Percentiles rank a stretch among this genome's conserved stretches.
Conservation (phyloP, 139 green algal genomes). For the Coelastrella sp. region DNA sequence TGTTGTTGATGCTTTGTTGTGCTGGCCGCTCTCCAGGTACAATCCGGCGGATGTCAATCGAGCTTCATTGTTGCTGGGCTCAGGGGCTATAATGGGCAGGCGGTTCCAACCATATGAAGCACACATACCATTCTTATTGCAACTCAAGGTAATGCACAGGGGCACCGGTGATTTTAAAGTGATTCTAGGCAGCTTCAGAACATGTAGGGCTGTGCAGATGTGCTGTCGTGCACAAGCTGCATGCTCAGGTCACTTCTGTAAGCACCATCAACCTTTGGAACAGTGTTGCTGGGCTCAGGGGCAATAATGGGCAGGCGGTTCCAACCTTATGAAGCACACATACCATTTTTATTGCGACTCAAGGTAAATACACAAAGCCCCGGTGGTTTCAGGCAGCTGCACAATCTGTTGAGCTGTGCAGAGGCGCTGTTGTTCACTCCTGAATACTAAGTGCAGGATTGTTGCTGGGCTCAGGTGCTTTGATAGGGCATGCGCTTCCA, state of each 20-base stretch:
- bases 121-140: constrained; percentile 95
- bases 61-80: constrained; percentile 74
- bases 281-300: constrained; percentile 79
- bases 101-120: constrained; percentile 91
- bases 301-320: constrained; percentile 81
- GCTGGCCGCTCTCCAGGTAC: constrained; percentile 63
- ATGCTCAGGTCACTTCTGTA: too few species aligned
- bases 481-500: too few species aligned
- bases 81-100: constrained; percentile 81
- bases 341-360: constrained; percentile 96
- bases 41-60: constrained; percentile 78
- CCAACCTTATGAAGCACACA: constrained; percentile 92
- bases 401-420: too few species aligned
- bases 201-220: too few species aligned
- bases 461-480: too few species aligned
- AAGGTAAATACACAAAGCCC: too few species aligned
- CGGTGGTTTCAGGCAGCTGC: too few species aligned
- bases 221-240: too few species aligned
- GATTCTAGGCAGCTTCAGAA: too few species aligned
- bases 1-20: constrained; percentile 10
- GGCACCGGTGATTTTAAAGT: too few species aligned
- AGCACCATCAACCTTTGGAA: too few species aligned
- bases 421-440: background rate
- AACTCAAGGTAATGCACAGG: constrained; percentile 87
- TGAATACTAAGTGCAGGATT: background rate